phyloP scores from a whole-genome alignment of 176 grass and related monocot species.

The Calamus simplicifolius region DNA sequence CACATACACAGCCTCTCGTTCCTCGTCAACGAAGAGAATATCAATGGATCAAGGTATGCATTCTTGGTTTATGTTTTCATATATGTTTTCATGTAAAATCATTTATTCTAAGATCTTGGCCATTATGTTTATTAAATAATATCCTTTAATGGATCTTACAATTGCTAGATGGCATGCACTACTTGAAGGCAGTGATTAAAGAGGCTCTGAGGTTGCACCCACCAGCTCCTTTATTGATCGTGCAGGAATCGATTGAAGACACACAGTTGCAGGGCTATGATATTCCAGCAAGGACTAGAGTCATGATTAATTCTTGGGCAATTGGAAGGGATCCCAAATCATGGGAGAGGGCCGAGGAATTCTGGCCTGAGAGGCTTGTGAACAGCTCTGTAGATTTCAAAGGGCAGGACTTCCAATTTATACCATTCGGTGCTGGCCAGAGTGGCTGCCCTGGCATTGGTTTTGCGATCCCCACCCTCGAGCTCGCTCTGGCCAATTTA shows the following conservation, averaged over 20 bases:
- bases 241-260: constrained; percentile 26
- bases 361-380: constrained; percentile 28
- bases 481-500: constrained; percentile 37
- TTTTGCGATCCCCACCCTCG: background rate
- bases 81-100: no score
- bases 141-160: no score
- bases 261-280: constrained; percentile 27
- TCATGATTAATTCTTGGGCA: constrained; percentile 57
- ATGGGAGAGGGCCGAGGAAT: constrained; percentile 34
- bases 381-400: background rate
- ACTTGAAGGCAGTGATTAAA: constrained; percentile 26
- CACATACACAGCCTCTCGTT: no score
- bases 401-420: no score
- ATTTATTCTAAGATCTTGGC: no score
- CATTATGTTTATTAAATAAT: no score
- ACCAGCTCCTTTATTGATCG: constrained; percentile 12
- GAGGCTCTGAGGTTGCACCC: constrained; percentile 47
- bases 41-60: no score
- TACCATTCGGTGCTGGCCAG: constrained; percentile 22
- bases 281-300: constrained; percentile 17
- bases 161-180: constrained; percentile 11
- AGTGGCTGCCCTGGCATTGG: constrained; percentile 21
- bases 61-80: no score
- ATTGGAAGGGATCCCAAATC: constrained; percentile 22
- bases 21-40: no score